These are phyloP conservation scores for Collybia nuda DNA, from an alignment of 768 basidiomycete genomes.

Conservation along the genomic window DNA sequence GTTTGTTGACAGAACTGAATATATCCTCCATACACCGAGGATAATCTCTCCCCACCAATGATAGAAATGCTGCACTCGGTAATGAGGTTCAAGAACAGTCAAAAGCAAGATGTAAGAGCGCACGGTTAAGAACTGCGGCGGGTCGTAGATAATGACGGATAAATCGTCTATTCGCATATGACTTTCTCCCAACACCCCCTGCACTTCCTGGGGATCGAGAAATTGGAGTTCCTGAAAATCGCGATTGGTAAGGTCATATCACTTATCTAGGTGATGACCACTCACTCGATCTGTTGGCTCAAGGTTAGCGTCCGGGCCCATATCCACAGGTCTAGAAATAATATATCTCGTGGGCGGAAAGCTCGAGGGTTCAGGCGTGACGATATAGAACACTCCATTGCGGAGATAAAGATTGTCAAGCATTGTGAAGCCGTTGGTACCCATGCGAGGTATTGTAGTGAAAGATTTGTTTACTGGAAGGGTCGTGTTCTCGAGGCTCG, in stretches of 20 bases:
- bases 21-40: slow-evolving; percentile 40
- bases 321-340: slow-evolving; percentile 26
- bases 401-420: slow-evolving; percentile 74
- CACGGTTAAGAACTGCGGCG: slow-evolving; percentile 24
- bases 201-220: slow-evolving; percentile 18
- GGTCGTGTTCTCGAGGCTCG: no score
- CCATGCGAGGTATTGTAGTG: slow-evolving; percentile 29
- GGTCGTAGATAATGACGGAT: slow-evolving; percentile 28
- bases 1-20: slow-evolving; percentile 24
- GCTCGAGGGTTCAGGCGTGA: slow-evolving; percentile 37
- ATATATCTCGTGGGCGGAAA: slow-evolving; percentile 51
- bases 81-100: no score
- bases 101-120: not conserved
- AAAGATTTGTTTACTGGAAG: no score
- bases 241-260: not conserved
- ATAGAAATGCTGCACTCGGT: slow-evolving; percentile 36
- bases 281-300: slow-evolving; percentile 32
- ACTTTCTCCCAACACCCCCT: slow-evolving; percentile 18
- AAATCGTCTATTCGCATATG: slow-evolving; percentile 20
- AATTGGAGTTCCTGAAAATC: slow-evolving; percentile 25
- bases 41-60: slow-evolving; percentile 50
- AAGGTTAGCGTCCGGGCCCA: slow-evolving; percentile 15
- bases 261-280: not conserved
- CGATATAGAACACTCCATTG: slow-evolving; percentile 71
- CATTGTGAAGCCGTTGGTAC: slow-evolving; percentile 69